Evolutionary conservation across 1,139 yeast genomes (phyloP).

Genomic region (Tardiomyces depauwii): DNA sequence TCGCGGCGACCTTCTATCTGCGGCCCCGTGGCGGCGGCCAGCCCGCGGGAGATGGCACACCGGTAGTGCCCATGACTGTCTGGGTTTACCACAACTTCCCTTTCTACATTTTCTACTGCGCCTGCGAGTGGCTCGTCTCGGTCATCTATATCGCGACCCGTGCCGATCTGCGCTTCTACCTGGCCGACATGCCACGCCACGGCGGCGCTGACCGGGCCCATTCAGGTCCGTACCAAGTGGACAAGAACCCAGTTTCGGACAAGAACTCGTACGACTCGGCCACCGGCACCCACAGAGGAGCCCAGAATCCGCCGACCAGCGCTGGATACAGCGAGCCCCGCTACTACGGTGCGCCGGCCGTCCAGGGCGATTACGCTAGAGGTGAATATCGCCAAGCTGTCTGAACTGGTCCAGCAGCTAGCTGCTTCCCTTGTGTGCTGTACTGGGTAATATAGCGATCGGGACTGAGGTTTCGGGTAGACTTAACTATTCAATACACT

Average conservation of each 20-base stretch:
- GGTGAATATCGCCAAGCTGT: not conserved
- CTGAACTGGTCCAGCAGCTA: no score
- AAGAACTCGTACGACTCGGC: not conserved
- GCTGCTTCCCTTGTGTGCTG: no score
- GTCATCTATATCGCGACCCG: conserved; percentile 48
- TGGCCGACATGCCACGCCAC: conserved; percentile 44
- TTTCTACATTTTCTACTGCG: conserved; percentile 60
- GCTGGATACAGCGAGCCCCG: not conserved
- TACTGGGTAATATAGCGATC: no score
- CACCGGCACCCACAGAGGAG: not conserved
- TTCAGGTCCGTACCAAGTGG: not conserved
- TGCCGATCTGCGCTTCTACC: conserved; percentile 65
- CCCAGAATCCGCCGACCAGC: not conserved
- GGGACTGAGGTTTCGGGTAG: no score
- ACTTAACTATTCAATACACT: no score
- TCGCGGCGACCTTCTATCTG: conserved; percentile 39
- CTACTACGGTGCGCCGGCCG: not conserved
- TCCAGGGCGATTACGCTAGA: not conserved
- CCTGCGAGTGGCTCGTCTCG: conserved; percentile 47
- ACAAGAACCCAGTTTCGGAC: not conserved
- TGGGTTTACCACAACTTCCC: conserved; percentile 45
- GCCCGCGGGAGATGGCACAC: conserved; percentile 5
- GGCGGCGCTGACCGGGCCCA: not conserved
- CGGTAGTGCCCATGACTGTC: conserved; percentile 20
- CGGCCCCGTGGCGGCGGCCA: conserved; percentile 20